Percentiles rank a stretch among this genome's conserved stretches.
Conservation (phyloP, 257 asterid species). For the Cinchona pubescens region DNA sequence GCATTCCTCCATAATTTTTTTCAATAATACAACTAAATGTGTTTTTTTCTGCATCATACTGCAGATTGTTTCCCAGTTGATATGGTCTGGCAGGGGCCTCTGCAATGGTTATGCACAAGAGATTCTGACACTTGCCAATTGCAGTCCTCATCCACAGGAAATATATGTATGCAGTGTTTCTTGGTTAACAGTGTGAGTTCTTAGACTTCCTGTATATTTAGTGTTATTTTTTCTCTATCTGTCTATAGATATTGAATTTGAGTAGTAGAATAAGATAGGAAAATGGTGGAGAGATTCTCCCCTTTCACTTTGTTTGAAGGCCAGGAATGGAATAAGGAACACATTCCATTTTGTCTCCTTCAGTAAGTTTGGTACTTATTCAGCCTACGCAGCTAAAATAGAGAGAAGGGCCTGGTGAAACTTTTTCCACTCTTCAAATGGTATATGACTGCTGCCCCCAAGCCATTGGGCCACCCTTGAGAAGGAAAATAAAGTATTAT, state of each 20-base stretch:
- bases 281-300: conserved; percentile 37
- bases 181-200: background rate
- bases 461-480: conserved; percentile 37
- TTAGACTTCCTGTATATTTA: conserved; percentile 3
- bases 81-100: background rate
- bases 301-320: conserved; percentile 59
- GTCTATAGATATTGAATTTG: conserved; percentile 13
- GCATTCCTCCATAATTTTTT: background rate
- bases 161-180: background rate
- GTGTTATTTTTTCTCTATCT: background rate
- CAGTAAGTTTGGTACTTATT: conserved; percentile 64
- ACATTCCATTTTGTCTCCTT: conserved; percentile 66
- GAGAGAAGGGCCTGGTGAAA: conserved; percentile 35
- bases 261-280: conserved; percentile 15
- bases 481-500: conserved; percentile 39
- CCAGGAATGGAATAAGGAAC: conserved; percentile 59
- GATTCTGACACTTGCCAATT: background rate
- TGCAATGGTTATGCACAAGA: background rate
- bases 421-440: conserved; percentile 40
- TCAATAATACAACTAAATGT: background rate
- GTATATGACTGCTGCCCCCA: conserved; percentile 41
- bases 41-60: background rate
- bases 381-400: conserved; percentile 44
- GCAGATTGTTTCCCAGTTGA: background rate
- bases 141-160: background rate